A percentile compares a stretch with the other conserved stretches of the same genome.
These are phyloP conservation scores for Mallotus nudiflorus DNA, from an alignment of 345 rosid species.

Conservation along the genomic window DNA sequence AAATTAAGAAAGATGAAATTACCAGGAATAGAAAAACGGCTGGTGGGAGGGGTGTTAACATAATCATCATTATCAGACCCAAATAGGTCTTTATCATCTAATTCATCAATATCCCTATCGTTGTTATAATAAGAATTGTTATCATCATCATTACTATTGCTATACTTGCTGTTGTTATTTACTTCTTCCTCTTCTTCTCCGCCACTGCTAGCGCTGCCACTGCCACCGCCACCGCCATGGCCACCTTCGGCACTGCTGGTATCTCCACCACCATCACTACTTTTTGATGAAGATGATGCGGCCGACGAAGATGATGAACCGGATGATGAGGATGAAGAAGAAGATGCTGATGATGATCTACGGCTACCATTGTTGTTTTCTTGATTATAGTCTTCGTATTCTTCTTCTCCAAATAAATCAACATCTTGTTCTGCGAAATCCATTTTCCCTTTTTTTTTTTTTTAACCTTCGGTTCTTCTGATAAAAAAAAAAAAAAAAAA, in stretches of 20 bases:
- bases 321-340: slow-evolving; percentile 54
- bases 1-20: neutral
- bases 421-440: slow-evolving; percentile 19
- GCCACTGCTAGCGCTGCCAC: slow-evolving; percentile 40
- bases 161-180: slow-evolving; percentile 25
- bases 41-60: slow-evolving; percentile 65
- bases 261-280: neutral
- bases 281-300: slow-evolving; percentile 22
- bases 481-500: too few relatives aligned
- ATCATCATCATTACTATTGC: slow-evolving; percentile 12
- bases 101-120: slow-evolving; percentile 15
- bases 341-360: slow-evolving; percentile 53
- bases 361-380: slow-evolving; percentile 31
- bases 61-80: slow-evolving; percentile 90
- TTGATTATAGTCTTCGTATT: slow-evolving; percentile 7
- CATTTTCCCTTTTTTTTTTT: slow-evolving; percentile 2
- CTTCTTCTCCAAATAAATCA: slow-evolving; percentile 23
- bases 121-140: too few relatives aligned
- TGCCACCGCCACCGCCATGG: slow-evolving; percentile 42
- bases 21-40: slow-evolving; percentile 78
- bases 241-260: slow-evolving; percentile 37
- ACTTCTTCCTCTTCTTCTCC: slow-evolving; percentile 50
- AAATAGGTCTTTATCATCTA: slow-evolving; percentile 65
- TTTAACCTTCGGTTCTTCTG: slow-evolving; percentile 45
- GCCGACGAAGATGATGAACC: slow-evolving; percentile 34